phyloP scores from a whole-genome alignment of 371 early-diverging fungal species.

The Zopfochytrium polystomum region DNA sequence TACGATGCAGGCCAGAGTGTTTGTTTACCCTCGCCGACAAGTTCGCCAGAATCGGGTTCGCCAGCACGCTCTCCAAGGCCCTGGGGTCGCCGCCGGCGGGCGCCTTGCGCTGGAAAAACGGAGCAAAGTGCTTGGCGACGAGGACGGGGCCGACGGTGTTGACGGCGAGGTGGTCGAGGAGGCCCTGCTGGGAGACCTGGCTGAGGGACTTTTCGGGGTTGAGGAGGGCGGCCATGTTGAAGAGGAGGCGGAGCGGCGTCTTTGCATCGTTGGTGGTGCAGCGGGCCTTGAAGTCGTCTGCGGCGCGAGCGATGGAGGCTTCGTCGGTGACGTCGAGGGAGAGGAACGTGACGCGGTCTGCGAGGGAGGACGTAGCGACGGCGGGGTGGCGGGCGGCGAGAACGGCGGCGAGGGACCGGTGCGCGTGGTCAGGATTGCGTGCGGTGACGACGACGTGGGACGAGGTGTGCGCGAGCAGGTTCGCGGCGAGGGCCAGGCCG shows the following conservation, averaged over 20 bases:
- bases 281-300: neutral
- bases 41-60: neutral
- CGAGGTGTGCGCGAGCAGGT: neutral
- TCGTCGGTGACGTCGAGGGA: neutral
- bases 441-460: neutral
- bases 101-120: neutral
- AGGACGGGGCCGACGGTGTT: neutral
- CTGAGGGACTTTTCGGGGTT: neutral
- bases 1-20: too few species aligned
- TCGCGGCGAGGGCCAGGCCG: neutral
- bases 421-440: neutral
- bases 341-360: neutral
- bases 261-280: neutral
- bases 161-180: neutral
- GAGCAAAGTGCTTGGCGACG: neutral
- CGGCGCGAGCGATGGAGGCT: neutral
- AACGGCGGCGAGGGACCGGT: neutral
- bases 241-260: neutral
- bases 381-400: neutral
- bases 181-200: neutral
- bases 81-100: neutral
- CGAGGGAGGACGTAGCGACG: neutral
- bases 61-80: neutral
- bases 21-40: neutral
- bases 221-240: neutral